phyloP scores from a whole-genome alignment of 2,329 filamentous ascomycete species.

The Verticillium albo-atrum region DNA sequence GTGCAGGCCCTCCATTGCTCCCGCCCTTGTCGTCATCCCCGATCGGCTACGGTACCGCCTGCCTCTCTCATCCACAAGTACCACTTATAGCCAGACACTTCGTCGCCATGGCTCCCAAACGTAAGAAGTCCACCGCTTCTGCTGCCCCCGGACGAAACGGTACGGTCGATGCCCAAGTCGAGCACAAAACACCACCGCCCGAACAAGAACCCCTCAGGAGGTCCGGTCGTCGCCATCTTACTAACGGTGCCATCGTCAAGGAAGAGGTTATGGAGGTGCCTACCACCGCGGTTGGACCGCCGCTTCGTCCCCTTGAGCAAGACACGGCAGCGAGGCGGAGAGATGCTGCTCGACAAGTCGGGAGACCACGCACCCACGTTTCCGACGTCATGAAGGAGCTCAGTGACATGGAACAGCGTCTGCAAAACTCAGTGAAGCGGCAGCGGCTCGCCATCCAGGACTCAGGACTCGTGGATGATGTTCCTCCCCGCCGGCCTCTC shows the following conservation, averaged over 20 bases:
- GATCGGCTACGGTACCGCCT: not conserved
- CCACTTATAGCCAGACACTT: constrained; percentile 2
- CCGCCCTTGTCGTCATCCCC: constrained; percentile 5
- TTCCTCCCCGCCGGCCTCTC: not conserved
- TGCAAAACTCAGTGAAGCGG: constrained; percentile 36
- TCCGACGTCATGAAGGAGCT: constrained; percentile 35
- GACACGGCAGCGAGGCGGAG: not conserved
- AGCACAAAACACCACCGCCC: not conserved
- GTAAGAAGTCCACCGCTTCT: constrained; percentile 25
- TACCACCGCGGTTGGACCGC: not conserved
- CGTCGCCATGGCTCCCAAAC: constrained; percentile 31
- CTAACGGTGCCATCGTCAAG: not conserved
- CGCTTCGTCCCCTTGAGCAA: not conserved
- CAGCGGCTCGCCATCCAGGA: constrained; percentile 43
- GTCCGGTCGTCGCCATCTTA: constrained; percentile 3
- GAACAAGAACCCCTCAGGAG: constrained; percentile 1
- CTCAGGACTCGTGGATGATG: constrained; percentile 22
- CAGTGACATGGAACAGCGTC: constrained; percentile 42
- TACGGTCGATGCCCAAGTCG: not conserved
- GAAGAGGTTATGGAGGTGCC: not conserved
- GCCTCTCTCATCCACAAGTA: not conserved
- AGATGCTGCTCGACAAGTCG: not conserved
- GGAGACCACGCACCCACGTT: not conserved
- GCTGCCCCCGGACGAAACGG: constrained; percentile 7
- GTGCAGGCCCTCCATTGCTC: not conserved